Evolutionary conservation across 2,329 filamentous ascomycete species (phyloP).

Genomic region (Cladosporium colombiae): DNA sequence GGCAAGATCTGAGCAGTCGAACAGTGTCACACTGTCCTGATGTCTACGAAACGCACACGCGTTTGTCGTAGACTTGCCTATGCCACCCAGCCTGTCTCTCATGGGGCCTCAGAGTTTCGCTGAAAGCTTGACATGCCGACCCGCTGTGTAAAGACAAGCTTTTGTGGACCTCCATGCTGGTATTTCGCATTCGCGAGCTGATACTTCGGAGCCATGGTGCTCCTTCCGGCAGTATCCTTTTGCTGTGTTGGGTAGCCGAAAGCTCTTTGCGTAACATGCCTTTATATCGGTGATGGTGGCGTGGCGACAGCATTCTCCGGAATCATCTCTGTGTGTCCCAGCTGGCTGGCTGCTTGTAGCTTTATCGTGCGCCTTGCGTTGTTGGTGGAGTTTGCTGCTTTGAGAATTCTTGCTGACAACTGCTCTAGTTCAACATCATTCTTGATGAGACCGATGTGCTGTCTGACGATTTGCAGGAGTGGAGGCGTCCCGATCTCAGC

Average conservation of each 20-base stretch:
- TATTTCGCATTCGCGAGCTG: background rate
- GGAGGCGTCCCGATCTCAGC: conserved; percentile 77
- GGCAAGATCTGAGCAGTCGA: background rate
- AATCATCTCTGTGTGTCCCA: background rate
- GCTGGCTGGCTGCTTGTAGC: background rate
- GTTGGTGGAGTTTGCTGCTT: background rate
- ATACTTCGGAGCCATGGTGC: background rate
- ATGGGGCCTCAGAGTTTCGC: background rate
- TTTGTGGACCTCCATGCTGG: background rate
- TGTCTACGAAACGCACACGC: background rate
- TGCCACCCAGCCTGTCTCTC: background rate
- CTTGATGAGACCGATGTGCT: conserved; percentile 91
- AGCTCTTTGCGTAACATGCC: background rate
- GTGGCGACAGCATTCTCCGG: background rate
- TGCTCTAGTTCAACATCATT: conserved; percentile 82
- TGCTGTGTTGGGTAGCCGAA: background rate
- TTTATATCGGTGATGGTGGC: background rate
- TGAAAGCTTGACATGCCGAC: too few species aligned
- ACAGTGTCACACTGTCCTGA: background rate
- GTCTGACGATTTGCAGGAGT: conserved; percentile 74
- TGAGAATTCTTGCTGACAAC: conserved; percentile 13
- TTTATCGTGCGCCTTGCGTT: background rate
- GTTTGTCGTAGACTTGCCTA: background rate
- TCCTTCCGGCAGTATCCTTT: background rate
- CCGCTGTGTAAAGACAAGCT: background rate